phyloP scores from a whole-genome alignment of 495 filamentous ascomycete species.

The Cercophora samala region DNA sequence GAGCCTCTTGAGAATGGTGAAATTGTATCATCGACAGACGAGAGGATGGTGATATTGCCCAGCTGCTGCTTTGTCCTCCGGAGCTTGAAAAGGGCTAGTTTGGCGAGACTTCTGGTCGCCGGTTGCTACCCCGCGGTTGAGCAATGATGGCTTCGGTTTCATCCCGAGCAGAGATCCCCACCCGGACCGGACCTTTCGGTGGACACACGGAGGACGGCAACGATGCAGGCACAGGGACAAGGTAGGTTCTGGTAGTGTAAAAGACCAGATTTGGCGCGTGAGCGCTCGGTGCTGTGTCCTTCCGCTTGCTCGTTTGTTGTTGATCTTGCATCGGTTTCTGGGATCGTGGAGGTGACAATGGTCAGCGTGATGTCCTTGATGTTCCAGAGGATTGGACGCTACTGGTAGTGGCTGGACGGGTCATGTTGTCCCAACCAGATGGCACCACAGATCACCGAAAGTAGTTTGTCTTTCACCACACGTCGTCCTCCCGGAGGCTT shows the following conservation, averaged over 20 bases:
- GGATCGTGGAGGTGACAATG: neutral
- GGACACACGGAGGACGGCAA: neutral
- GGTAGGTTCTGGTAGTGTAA: too few species aligned
- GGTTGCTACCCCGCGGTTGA: neutral
- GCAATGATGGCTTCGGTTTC: neutral
- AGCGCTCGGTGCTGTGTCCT: neutral
- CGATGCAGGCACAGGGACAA: neutral
- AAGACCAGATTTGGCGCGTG: too few species aligned
- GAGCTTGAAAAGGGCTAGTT: neutral
- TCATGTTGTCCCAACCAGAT: neutral
- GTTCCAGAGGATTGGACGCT: neutral
- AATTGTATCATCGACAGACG: neutral
- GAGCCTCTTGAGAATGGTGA: neutral
- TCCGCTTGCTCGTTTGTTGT: neutral
- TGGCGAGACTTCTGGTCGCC: neutral
- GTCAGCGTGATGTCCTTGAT: neutral
- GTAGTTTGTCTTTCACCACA: neutral
- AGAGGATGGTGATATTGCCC: neutral
- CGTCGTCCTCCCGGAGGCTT: neutral
- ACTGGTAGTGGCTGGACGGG: neutral
- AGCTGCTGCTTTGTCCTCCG: neutral
- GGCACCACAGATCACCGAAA: neutral
- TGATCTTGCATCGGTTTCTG: neutral
- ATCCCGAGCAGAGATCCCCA: neutral
- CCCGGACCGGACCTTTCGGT: neutral